These are phyloP conservation scores for Rhodotorula sp. DNA, from an alignment of 1,284 basidiomycete species.

Conservation along the genomic window DNA sequence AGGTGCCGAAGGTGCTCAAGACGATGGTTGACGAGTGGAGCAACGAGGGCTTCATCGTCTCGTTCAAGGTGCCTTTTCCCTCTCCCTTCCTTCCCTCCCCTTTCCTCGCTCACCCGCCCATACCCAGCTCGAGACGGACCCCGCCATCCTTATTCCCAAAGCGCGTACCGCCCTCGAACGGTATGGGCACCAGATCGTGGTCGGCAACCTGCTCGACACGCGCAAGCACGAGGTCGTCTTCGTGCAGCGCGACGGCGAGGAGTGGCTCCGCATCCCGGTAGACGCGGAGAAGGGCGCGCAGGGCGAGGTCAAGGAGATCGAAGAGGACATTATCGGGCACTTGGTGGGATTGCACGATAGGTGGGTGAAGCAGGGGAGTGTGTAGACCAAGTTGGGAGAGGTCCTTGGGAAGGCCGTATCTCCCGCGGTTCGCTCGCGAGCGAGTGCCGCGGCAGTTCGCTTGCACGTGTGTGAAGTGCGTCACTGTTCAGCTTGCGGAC, in stretches of 20 bases:
- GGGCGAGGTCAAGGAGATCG: slow-evolving; percentile 64
- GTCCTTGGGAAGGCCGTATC: too few species aligned
- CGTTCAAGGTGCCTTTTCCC: slow-evolving; percentile 75
- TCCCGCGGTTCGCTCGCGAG: too few species aligned
- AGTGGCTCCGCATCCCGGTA: slow-evolving; percentile 44
- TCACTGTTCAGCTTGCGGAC: too few species aligned
- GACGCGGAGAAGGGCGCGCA: slow-evolving; percentile 47
- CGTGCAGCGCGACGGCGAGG: slow-evolving; percentile 64
- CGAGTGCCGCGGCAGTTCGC: too few species aligned
- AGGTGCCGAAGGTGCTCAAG: slow-evolving; percentile 93
- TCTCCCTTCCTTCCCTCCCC: too few species aligned
- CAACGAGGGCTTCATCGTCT: slow-evolving; percentile 86
- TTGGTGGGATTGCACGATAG: slow-evolving; percentile 69
- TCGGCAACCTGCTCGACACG: slow-evolving; percentile 87
- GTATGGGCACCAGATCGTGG: slow-evolving; percentile 96
- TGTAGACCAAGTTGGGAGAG: background rate
- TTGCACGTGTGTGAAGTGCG: too few species aligned
- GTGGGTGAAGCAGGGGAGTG: background rate
- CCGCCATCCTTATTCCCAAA: slow-evolving; percentile 80
- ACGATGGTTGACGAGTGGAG: slow-evolving; percentile 93
- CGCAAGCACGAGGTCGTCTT: slow-evolving; percentile 92
- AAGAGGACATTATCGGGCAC: slow-evolving; percentile 83
- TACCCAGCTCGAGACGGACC: slow-evolving; percentile 87
- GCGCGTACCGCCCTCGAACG: slow-evolving; percentile 81
- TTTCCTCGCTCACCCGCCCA: background rate